phyloP scores from a whole-genome alignment of 805 yeast species.

The Yarrowia keelungensis region DNA sequence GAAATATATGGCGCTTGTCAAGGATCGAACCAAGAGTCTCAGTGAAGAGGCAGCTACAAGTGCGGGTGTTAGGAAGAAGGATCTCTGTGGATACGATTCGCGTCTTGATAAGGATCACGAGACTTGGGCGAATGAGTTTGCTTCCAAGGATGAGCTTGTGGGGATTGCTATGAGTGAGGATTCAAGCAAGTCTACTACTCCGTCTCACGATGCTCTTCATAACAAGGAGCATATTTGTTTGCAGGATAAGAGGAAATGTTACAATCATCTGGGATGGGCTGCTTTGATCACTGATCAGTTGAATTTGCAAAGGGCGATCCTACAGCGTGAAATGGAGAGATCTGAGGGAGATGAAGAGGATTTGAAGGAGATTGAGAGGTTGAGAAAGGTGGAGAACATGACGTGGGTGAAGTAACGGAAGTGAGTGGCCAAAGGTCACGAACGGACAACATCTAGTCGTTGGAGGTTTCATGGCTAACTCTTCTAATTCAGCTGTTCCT shows the following conservation, averaged over 20 bases:
- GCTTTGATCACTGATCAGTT: conserved; percentile 20
- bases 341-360: conserved; percentile 3
- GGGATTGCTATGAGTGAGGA: conserved; percentile 7
- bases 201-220: conserved; percentile 10
- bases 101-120: conserved; percentile 9
- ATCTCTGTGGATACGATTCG: conserved; percentile 43
- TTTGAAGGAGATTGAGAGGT: conserved; percentile 26
- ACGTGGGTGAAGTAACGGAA: conserved; percentile 4
- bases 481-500: too few species aligned
- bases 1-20: conserved; percentile 41
- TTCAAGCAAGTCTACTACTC: background rate
- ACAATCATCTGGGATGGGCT: conserved; percentile 33
- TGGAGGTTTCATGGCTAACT: too few species aligned
- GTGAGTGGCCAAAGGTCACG: too few species aligned
- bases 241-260: conserved; percentile 34
- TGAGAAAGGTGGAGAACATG: background rate
- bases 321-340: conserved; percentile 11
- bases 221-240: conserved; percentile 28
- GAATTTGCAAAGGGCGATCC: conserved; percentile 7
- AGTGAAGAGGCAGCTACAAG: conserved; percentile 44
- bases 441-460: too few species aligned
- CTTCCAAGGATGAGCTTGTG: conserved; percentile 6
- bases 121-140: conserved; percentile 1
- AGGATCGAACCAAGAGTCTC: conserved; percentile 43
- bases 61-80: conserved; percentile 43